Conservation (phyloP, 2,329 filamentous ascomycete genomes). For the Phaeosphaeriaceae sp. region DNA sequence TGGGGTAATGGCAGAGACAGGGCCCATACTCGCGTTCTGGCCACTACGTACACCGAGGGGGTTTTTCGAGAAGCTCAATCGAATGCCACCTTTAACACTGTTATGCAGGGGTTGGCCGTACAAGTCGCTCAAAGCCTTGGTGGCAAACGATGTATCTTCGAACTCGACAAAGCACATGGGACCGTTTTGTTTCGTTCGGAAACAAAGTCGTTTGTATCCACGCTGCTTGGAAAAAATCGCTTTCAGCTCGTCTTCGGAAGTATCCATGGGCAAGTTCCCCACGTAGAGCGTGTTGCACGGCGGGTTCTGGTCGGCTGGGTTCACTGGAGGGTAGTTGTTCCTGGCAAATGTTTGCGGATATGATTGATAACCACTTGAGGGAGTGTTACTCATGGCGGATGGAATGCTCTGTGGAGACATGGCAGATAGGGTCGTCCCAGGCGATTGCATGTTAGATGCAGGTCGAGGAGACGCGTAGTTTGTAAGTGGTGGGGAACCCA, state of each 20-base stretch:
- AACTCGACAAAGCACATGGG: conserved; percentile 99
- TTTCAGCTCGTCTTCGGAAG: conserved; percentile 94
- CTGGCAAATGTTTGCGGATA: conserved; percentile 64
- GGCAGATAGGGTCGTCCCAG: conserved; percentile 50
- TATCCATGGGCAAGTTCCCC: conserved; percentile 92
- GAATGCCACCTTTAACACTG: conserved; percentile 91
- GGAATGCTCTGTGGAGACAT: conserved; percentile 64
- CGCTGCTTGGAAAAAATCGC: conserved; percentile 90
- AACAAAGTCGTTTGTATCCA: conserved; percentile 93
- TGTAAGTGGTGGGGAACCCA: conserved; percentile 63
- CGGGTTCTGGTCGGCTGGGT: conserved; percentile 94
- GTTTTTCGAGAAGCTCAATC: conserved; percentile 96
- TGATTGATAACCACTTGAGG: conserved; percentile 61
- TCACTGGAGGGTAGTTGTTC: conserved; percentile 81
- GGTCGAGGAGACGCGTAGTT: conserved; percentile 59
- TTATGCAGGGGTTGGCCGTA: conserved; percentile 89
- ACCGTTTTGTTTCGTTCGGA: conserved; percentile 91
- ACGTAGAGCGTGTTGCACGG: conserved; percentile 98
- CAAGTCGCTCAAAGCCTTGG: conserved; percentile 85
- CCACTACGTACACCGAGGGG: conserved; percentile 88
- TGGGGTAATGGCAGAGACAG: conserved; percentile 58
- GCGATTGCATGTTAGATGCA: conserved; percentile 57
- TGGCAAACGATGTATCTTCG: conserved; percentile 89
- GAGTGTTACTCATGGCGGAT: conserved; percentile 56
- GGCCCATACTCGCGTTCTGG: conserved; percentile 64